Conservation (phyloP, 208 protist genomes). For the Wallacemonas rigidus region DNA sequence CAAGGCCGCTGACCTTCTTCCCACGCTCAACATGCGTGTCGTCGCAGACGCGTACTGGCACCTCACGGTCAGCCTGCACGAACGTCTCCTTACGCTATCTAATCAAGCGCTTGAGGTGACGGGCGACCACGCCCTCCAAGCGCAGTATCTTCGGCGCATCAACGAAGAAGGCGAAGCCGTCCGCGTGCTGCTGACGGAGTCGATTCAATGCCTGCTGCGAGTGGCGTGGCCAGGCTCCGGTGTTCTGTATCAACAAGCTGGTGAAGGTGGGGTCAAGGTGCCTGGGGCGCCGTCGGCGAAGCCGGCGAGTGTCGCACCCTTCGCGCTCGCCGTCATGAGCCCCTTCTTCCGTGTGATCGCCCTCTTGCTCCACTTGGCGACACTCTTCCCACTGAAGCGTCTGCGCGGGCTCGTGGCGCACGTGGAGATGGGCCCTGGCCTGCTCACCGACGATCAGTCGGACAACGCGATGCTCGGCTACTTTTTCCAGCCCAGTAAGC, state of each 20-base stretch:
- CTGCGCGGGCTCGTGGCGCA: conserved; percentile 47
- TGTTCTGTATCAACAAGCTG: conserved; percentile 56
- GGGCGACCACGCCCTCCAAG: conserved; percentile 18
- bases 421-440: conserved; percentile 49
- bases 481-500: conserved; percentile 18
- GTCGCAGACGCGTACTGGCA: conserved; percentile 48
- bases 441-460: conserved; percentile 46
- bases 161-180: conserved; percentile 62
- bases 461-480: conserved; percentile 25
- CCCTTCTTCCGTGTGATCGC: conserved; percentile 64
- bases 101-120: conserved; percentile 38
- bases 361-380: conserved; percentile 61
- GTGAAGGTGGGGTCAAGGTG: conserved; percentile 23
- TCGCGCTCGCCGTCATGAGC: conserved; percentile 47
- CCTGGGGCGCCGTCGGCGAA: conserved; percentile 24
- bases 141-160: conserved; percentile 40
- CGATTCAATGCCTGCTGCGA: conserved; percentile 63
- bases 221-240: conserved; percentile 84
- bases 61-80: conserved; percentile 57
- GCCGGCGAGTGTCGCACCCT: conserved; percentile 30
- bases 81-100: conserved; percentile 58
- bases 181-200: conserved; percentile 47
- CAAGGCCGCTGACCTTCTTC: conserved; percentile 10
- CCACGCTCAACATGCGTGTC: conserved; percentile 49
- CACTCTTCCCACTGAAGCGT: conserved; percentile 62